These are phyloP conservation scores for Magnolia sinica DNA, from an alignment of 164 flowering plant species.

Conservation along the genomic window DNA sequence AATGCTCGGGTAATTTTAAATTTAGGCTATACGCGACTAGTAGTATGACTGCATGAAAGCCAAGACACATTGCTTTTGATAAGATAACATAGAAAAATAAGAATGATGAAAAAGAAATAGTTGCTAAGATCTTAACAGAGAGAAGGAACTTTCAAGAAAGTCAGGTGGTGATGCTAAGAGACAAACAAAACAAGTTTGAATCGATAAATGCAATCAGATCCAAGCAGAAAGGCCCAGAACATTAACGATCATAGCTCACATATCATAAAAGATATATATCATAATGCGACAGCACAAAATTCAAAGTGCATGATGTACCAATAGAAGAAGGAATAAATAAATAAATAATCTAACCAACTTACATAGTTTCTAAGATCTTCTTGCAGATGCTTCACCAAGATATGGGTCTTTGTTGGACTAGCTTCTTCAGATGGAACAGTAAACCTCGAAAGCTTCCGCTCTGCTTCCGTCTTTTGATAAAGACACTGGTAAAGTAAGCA, in stretches of 20 bases:
- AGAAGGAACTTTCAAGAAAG: background rate
- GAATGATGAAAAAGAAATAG: background rate
- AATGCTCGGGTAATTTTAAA: background rate
- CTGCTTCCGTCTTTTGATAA: slow-evolving; percentile 60
- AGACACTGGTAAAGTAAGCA: slow-evolving; percentile 44
- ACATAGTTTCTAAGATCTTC: slow-evolving; percentile 82
- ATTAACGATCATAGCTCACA: background rate
- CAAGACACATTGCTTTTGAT: background rate
- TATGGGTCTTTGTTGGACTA: slow-evolving; percentile 35
- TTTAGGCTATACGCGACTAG: background rate
- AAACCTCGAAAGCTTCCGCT: slow-evolving; percentile 42
- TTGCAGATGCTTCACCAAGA: slow-evolving; percentile 79
- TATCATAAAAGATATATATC: background rate
- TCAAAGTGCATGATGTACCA: background rate
- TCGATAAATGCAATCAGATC: background rate
- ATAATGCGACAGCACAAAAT: background rate
- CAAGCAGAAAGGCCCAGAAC: background rate
- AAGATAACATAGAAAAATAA: background rate
- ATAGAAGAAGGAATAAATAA: background rate
- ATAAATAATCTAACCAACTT: slow-evolving; percentile 24
- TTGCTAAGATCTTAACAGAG: background rate
- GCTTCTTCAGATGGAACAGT: slow-evolving; percentile 36
- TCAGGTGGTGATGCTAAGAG: background rate
- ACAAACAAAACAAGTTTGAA: background rate
- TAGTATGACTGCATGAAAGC: background rate